phyloP scores from a whole-genome alignment of 2,329 filamentous ascomycete genomes.

The Geosmithia putterillii region DNA sequence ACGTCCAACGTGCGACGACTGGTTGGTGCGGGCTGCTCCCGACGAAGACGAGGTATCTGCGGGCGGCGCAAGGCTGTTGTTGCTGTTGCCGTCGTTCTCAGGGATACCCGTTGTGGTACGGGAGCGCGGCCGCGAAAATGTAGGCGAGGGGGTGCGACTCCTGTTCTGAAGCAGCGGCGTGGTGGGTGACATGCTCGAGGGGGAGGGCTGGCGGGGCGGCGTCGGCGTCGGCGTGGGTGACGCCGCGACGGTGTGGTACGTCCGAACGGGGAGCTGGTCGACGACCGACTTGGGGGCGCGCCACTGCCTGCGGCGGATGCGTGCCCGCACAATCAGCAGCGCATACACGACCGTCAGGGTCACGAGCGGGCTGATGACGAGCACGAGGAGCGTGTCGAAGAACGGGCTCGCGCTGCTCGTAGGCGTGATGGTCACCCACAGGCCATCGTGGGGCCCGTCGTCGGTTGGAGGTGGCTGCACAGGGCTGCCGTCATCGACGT shows the following conservation, averaged over 20 bases:
- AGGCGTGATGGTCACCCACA: slow-evolving; percentile 95
- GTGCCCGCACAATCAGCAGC: slow-evolving; percentile 72
- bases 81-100: slow-evolving; percentile 35
- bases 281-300: slow-evolving; percentile 95
- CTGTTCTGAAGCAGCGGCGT: slow-evolving; percentile 65
- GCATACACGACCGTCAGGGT: slow-evolving; percentile 90
- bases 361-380: slow-evolving; percentile 89
- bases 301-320: slow-evolving; percentile 83
- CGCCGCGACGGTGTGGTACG: slow-evolving; percentile 73
- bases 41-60: slow-evolving; percentile 24
- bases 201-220: slow-evolving; percentile 46
- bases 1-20: slow-evolving; percentile 14
- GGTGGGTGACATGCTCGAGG: slow-evolving; percentile 54
- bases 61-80: too few relatives aligned
- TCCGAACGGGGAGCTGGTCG: slow-evolving; percentile 85
- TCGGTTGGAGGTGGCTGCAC: not conserved
- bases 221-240: slow-evolving; percentile 41
- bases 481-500: not conserved
- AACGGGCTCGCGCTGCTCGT: slow-evolving; percentile 85
- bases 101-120: slow-evolving; percentile 50
- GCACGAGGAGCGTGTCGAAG: slow-evolving; percentile 88
- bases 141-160: slow-evolving; percentile 15
- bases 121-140: slow-evolving; percentile 48
- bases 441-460: slow-evolving; percentile 43
- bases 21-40: too few relatives aligned